Evolutionary conservation across 208 protist species (phyloP).

Genomic region (Trypanosoma brucei): DNA sequence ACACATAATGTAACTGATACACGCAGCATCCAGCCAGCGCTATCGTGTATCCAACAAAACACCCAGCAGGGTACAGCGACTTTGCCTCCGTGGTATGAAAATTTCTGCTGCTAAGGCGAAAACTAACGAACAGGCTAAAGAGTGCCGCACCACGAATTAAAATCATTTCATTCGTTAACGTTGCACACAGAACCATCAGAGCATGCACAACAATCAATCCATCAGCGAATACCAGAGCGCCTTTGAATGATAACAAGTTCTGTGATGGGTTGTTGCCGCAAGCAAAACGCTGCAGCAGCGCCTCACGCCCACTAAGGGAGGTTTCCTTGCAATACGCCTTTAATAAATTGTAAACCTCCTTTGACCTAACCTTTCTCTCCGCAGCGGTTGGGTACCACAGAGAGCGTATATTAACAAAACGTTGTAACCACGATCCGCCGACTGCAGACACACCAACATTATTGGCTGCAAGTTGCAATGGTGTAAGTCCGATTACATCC

Average conservation of each 20-base stretch:
- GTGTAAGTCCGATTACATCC: constrained; percentile 17
- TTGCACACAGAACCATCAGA: too few relatives aligned
- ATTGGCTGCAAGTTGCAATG: constrained; percentile 20
- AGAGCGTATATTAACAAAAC: neutral
- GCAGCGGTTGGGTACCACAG: constrained; percentile 2
- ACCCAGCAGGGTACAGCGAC: constrained; percentile 10
- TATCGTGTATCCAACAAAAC: constrained; percentile 15
- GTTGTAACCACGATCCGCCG: neutral
- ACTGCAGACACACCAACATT: neutral
- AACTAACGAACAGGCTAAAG: constrained; percentile 1
- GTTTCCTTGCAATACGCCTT: constrained; percentile 21
- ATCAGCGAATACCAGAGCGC: constrained; percentile 10
- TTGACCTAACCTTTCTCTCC: constrained; percentile 3
- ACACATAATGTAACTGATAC: neutral
- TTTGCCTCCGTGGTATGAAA: neutral
- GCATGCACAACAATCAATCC: neutral
- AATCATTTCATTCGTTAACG: too few relatives aligned
- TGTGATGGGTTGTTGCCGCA: constrained; percentile 11
- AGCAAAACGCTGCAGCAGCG: constrained; percentile 21
- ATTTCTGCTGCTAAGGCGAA: neutral
- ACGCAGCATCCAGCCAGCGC: constrained; percentile 4
- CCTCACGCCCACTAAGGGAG: constrained; percentile 22
- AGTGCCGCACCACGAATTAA: constrained; percentile 2
- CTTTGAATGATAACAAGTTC: constrained; percentile 14
- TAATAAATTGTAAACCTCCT: constrained; percentile 24